phyloP scores from a whole-genome alignment of 345 rosid species.

The Salix brachista region DNA sequence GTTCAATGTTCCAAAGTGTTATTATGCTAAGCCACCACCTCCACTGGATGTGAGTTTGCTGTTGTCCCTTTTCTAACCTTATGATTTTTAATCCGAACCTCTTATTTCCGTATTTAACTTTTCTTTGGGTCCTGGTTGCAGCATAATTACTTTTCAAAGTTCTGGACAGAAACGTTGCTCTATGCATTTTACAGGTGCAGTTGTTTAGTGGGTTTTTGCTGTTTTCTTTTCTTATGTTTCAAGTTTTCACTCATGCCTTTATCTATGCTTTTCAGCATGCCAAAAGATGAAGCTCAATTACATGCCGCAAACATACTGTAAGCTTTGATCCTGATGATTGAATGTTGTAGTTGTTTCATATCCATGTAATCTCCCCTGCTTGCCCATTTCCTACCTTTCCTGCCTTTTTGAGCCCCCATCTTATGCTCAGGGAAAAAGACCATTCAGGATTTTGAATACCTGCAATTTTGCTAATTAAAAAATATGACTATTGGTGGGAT shows the following conservation, averaged over 20 bases:
- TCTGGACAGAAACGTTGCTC: slow-evolving; percentile 65
- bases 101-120: not conserved
- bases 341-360: not conserved
- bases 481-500: not conserved
- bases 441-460: not conserved
- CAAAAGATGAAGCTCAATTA: slow-evolving; percentile 92
- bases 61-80: slow-evolving; percentile 7
- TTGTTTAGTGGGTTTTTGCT: not conserved
- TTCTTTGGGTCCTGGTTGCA: slow-evolving; percentile 37
- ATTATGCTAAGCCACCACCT: slow-evolving; percentile 87
- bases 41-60: slow-evolving; percentile 51
- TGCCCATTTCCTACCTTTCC: not conserved
- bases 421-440: not conserved
- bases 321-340: slow-evolving; percentile 22
- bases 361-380: not conserved
- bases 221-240: not conserved
- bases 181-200: slow-evolving; percentile 85
- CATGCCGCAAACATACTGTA: slow-evolving; percentile 95
- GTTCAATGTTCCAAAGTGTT: slow-evolving; percentile 85
- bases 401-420: not conserved
- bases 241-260: not conserved
- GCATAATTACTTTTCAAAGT: slow-evolving; percentile 83
- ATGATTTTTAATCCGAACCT: not conserved
- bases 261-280: slow-evolving; percentile 62
- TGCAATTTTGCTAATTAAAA: not conserved